Percentiles rank a stretch among this genome's conserved stretches.
Evolutionary conservation across 306 rosid species (phyloP).

Genomic region (Cicer arietinum): DNA sequence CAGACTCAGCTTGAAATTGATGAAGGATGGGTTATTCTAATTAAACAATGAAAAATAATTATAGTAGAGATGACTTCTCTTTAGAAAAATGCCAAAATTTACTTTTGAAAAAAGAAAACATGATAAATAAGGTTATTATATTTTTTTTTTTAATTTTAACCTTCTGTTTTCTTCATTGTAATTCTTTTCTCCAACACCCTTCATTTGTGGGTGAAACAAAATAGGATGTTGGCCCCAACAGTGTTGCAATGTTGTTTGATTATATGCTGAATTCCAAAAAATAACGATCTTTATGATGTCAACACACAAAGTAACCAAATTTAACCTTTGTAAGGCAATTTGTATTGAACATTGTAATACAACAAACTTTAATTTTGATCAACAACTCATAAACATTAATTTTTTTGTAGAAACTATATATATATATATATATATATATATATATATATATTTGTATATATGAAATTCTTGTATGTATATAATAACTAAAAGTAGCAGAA

Average conservation of each 20-base stretch:
- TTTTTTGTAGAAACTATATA: too few species aligned
- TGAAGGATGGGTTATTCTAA: conserved; percentile 77
- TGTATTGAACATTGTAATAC: too few species aligned
- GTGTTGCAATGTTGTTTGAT: conserved; percentile 37
- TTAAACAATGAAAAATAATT: conserved; percentile 46
- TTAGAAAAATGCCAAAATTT: conserved; percentile 27
- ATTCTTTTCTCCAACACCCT: conserved; percentile 50
- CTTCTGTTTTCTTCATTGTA: conserved; percentile 38
- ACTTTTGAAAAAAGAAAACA: conserved; percentile 44
- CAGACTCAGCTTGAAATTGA: conserved; percentile 70
- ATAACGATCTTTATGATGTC: too few species aligned
- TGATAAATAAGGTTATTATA: conserved; percentile 35
- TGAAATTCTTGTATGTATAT: too few species aligned
- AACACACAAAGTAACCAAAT: too few species aligned
- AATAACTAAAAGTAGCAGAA: too few species aligned
- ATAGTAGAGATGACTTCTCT: conserved; percentile 36
- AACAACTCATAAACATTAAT: too few species aligned
- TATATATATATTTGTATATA: too few species aligned
- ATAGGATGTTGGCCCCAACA: conserved; percentile 46
- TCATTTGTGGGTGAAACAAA: conserved; percentile 42
- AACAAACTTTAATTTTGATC: too few species aligned
- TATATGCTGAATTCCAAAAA: too few species aligned
- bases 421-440: too few species aligned
- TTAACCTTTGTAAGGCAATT: too few species aligned
- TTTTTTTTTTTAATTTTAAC: conserved; percentile 39